Evolutionary conservation across 441 rosid species (phyloP).

Genomic region (California macrophylla): DNA sequence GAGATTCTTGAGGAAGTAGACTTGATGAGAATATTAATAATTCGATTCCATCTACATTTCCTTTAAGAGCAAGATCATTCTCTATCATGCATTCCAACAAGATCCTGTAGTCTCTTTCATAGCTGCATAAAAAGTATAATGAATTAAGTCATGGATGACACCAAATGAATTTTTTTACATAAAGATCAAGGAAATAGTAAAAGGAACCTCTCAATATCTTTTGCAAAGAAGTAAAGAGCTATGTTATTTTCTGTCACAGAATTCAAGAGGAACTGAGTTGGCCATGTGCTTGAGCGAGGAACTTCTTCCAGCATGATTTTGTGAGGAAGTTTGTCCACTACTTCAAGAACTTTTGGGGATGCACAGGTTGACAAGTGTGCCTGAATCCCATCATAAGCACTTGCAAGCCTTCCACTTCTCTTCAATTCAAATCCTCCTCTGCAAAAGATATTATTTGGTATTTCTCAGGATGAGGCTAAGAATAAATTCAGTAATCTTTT

Average conservation of each 20-base stretch:
- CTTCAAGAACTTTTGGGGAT: constrained; percentile 23
- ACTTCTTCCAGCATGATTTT: constrained; percentile 23
- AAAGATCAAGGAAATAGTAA: neutral
- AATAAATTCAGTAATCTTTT: neutral
- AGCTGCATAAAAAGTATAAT: constrained; percentile 21
- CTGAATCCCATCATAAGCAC: constrained; percentile 23
- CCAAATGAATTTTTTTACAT: neutral
- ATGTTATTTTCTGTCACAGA: constrained; percentile 23
- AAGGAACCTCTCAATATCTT: constrained; percentile 23
- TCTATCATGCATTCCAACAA: constrained; percentile 22
- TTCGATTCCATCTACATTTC: constrained; percentile 22
- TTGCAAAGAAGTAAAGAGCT: constrained; percentile 30
- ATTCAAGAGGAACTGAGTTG: constrained; percentile 20
- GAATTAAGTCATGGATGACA: neutral
- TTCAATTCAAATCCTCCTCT: constrained; percentile 30
- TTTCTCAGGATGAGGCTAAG: neutral
- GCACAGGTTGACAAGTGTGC: constrained; percentile 25
- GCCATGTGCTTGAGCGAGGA: constrained; percentile 21
- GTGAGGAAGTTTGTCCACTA: constrained; percentile 23
- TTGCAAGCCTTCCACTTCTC: constrained; percentile 16
- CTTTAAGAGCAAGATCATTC: constrained; percentile 28
- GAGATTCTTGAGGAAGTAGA: constrained; percentile 25
- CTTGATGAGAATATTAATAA: constrained; percentile 26
- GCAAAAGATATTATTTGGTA: constrained; percentile 7
- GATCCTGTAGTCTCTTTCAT: constrained; percentile 21